These are phyloP conservation scores for Penicillium arizonense DNA, from an alignment of 495 filamentous ascomycete species.

Conservation along the genomic window DNA sequence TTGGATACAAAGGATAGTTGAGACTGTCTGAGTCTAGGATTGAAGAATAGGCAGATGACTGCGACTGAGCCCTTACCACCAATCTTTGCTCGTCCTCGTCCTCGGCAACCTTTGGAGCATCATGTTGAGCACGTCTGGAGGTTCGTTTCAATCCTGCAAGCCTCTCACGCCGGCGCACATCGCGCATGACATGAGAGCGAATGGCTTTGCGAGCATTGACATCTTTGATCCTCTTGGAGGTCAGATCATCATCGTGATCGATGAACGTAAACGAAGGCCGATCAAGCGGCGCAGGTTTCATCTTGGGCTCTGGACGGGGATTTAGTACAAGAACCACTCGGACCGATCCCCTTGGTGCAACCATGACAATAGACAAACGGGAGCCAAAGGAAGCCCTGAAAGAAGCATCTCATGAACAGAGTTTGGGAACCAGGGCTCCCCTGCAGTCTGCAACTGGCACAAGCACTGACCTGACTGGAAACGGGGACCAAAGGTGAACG, in stretches of 20 bases:
- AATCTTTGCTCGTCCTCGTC: slow-evolving; percentile 12
- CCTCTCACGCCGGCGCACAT: slow-evolving; percentile 38
- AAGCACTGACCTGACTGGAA: slow-evolving; percentile 31
- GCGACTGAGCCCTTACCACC: slow-evolving; percentile 15
- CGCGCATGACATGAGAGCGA: slow-evolving; percentile 40
- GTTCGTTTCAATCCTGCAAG: slow-evolving; percentile 33
- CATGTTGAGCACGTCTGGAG: slow-evolving; percentile 16
- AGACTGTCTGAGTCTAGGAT: not conserved
- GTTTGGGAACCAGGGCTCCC: not conserved
- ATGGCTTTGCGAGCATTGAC: slow-evolving; percentile 37
- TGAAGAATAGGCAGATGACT: slow-evolving; percentile 13
- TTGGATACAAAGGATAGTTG: slow-evolving; percentile 5
- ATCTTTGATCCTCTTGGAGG: slow-evolving; percentile 38
- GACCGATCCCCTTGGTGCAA: not conserved
- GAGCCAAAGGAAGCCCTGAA: not conserved
- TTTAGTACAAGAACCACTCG: slow-evolving; percentile 9
- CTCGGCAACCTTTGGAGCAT: not conserved
- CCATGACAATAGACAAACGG: not conserved
- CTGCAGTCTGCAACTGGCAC: slow-evolving; percentile 6
- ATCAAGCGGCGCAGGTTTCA: slow-evolving; percentile 21
- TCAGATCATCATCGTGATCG: slow-evolving; percentile 38
- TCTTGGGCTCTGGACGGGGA: slow-evolving; percentile 10
- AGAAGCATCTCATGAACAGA: no score
- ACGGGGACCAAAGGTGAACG: slow-evolving; percentile 20
- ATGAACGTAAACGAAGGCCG: slow-evolving; percentile 38